Conservation (phyloP, 2,329 filamentous ascomycete genomes). For the Trichoderma oligosporum region DNA sequence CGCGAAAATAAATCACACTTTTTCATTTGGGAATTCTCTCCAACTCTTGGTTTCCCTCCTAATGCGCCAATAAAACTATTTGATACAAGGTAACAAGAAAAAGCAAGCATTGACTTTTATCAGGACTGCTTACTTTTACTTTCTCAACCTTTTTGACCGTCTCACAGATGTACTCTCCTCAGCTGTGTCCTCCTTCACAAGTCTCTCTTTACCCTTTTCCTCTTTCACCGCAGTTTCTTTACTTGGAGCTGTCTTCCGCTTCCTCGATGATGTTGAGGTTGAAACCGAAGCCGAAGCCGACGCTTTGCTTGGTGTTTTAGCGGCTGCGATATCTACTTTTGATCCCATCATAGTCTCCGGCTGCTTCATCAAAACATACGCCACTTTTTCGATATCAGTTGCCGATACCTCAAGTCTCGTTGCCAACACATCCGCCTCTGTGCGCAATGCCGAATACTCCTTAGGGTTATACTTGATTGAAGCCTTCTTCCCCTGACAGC, state of each 20-base stretch:
- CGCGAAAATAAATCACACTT: background rate
- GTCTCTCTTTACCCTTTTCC: constrained; percentile 12
- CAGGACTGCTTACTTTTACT: background rate
- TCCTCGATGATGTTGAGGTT: constrained; percentile 10
- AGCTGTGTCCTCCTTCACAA: background rate
- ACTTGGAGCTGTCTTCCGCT: constrained; percentile 24
- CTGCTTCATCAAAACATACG: constrained; percentile 61
- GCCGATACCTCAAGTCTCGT: constrained; percentile 52
- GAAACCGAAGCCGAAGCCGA: too few relatives aligned
- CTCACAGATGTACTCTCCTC: constrained; percentile 8
- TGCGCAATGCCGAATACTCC: constrained; percentile 61
- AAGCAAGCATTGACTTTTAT: background rate
- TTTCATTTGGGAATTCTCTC: background rate
- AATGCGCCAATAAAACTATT: background rate
- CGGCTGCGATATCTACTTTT: background rate
- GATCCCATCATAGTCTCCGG: constrained; percentile 7
- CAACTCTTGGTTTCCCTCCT: background rate
- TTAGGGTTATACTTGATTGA: constrained; percentile 65
- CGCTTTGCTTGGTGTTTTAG: background rate
- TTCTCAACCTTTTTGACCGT: constrained; percentile 21
- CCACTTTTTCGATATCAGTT: constrained; percentile 65
- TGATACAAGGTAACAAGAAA: background rate
- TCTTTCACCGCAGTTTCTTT: constrained; percentile 19
- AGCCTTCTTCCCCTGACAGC: constrained; percentile 47
- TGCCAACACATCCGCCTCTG: constrained; percentile 40